Evolutionary conservation across 306 rosid genomes (phyloP).

Genomic region (Betula pendula): DNA sequence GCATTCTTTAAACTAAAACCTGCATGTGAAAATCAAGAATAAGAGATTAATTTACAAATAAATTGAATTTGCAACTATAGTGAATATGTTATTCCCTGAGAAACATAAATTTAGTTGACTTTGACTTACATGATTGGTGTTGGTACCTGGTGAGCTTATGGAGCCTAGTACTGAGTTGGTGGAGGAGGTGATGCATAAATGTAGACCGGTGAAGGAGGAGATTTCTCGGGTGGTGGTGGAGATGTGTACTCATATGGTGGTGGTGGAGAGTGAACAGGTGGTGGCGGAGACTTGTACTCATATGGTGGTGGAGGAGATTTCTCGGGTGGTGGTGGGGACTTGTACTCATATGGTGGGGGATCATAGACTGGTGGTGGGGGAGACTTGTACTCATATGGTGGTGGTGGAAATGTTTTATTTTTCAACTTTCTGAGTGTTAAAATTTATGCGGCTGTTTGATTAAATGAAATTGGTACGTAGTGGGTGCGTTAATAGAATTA

Average conservation of each 20-base stretch:
- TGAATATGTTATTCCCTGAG: background rate
- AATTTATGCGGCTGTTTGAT: too few relatives aligned
- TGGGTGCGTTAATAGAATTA: too few relatives aligned
- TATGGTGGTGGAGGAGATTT: slow-evolving; percentile 41
- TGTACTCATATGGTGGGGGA: slow-evolving; percentile 60
- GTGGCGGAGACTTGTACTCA: slow-evolving; percentile 32
- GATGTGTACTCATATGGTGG: slow-evolving; percentile 48
- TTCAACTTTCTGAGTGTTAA: too few relatives aligned
- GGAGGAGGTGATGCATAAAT: slow-evolving; percentile 68
- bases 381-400: slow-evolving; percentile 50
- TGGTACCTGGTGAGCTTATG: background rate
- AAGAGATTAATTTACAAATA: background rate
- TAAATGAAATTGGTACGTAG: too few relatives aligned
- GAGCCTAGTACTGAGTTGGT: slow-evolving; percentile 48
- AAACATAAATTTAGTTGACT: background rate
- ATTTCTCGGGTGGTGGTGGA: slow-evolving; percentile 49
- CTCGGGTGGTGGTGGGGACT: slow-evolving; percentile 64
- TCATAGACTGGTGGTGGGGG: slow-evolving; percentile 78
- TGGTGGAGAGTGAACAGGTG: slow-evolving; percentile 40
- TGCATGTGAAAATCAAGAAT: slow-evolving; percentile 25
- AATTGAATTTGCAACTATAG: background rate
- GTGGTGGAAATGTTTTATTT: too few relatives aligned
- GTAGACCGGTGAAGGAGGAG: slow-evolving; percentile 54
- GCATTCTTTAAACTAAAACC: slow-evolving; percentile 60
- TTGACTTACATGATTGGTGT: slow-evolving; percentile 62